phyloP scores from a whole-genome alignment of 1,284 basidiomycete genomes.

The Porogramme epimiltina region DNA sequence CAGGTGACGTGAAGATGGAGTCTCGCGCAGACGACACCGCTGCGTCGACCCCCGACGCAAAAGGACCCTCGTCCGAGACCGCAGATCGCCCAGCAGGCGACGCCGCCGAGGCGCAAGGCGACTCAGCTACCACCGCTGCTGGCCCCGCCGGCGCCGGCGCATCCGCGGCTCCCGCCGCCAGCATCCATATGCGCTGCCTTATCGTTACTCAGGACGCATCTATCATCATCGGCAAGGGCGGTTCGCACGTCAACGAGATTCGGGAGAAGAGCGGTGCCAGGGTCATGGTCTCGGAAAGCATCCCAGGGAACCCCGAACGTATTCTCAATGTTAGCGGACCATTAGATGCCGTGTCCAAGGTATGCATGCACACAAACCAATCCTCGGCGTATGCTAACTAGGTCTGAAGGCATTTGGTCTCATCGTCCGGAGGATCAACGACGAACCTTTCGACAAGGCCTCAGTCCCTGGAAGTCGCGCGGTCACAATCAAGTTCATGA shows the following conservation, averaged over 20 bases:
- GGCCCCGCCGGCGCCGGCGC: conserved; percentile 41
- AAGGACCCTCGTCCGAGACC: conserved; percentile 24
- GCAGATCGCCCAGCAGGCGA: conserved; percentile 25
- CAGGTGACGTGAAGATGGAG: conserved; percentile 66
- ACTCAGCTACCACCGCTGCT: conserved; percentile 42
- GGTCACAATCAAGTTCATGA: conserved; percentile 99
- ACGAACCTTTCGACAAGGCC: conserved; percentile 97
- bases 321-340: conserved; percentile 97
- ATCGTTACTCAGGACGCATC: conserved; percentile 99
- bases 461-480: conserved; percentile 97
- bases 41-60: conserved; percentile 54
- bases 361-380: conserved; percentile 30
- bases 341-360: conserved; percentile 98
- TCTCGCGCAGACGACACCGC: conserved; percentile 53
- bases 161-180: conserved; percentile 56
- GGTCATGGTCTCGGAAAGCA: conserved; percentile 95
- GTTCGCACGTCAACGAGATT: conserved; percentile 98
- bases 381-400: background rate
- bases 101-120: conserved; percentile 25
- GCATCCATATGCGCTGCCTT: conserved; percentile 92
- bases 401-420: conserved; percentile 91
- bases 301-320: conserved; percentile 96
- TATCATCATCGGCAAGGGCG: conserved; percentile 97
- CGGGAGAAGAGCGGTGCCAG: conserved; percentile 95
- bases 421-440: conserved; percentile 98